Evolutionary conservation across 2,329 filamentous ascomycete species (phyloP), one percentile per base, ranked within the genome.

Genomic region (Monosporascus ibericus): DNA sequence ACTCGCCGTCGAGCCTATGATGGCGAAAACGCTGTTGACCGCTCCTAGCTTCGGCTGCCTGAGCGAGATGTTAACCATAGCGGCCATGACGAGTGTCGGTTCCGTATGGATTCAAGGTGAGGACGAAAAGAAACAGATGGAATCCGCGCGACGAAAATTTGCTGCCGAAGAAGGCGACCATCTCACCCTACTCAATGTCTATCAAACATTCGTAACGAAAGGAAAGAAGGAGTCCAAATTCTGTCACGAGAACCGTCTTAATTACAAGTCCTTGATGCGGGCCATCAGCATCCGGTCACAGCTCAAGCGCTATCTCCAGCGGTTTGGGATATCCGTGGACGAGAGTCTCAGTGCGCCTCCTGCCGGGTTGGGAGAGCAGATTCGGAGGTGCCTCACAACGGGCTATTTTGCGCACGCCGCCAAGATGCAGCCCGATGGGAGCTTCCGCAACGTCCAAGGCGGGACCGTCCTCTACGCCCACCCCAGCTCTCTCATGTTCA

Each of bases 401-500:
- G 94, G 92, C 0, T 97, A 90, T 71, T 99, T 97, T 71, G 87
- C 91, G 1, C 90, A 97, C 68, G 92, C 90, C 4, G 94, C 94
- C 44, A 85, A 86, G 65, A 96, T 97, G 92, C 90, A 95, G 69
- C 80, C 89, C 0, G 92, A 97, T 73, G 94, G 94, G 15, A 92
- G 84, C 5, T 96, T 96, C 68, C 84, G 82, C 60, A 92, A 90
- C 48, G 85, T 96, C n/a, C 85, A 86, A 55, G 90, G 90, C 30
- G 84, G 84, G 39, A 87, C 86, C 48, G 81, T 84, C 5, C 75
- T 97, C 50, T 82, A 95, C 73, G 90, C 91, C 22, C 94, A 99
- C 70, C 94, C 94, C 1, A 95, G 84, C 65, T 95, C 88, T 39
- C 73, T 97, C 60, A 90, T 97, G 84, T 97, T 97, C 75, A 95